Evolutionary conservation across 169 alveolate genomes (phyloP).

Genomic region (Eimeria maxima): DNA sequence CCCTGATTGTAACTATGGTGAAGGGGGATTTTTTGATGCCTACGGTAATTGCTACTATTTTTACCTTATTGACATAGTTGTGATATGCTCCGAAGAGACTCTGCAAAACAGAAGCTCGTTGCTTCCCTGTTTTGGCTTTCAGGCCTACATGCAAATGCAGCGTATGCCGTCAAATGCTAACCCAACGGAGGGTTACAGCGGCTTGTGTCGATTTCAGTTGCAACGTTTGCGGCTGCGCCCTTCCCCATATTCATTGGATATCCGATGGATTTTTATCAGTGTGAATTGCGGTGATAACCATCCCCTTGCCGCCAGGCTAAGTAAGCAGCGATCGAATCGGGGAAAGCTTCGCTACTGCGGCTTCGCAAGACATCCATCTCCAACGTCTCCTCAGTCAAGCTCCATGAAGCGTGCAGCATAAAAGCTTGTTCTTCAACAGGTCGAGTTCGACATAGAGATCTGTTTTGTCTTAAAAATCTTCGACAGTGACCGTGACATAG

Average conservation of each 20-base stretch:
- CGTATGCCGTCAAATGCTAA: neutral
- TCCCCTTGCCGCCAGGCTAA: neutral
- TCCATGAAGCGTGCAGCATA: neutral
- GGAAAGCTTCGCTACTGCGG: neutral
- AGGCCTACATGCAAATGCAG: neutral
- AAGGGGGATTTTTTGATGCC: neutral
- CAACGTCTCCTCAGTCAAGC: neutral
- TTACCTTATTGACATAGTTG: neutral
- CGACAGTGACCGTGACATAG: neutral
- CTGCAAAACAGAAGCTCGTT: neutral
- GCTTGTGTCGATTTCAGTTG: neutral
- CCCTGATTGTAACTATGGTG: neutral
- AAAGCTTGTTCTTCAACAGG: neutral
- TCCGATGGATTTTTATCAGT: neutral
- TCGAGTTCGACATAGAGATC: neutral
- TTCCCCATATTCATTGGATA: neutral
- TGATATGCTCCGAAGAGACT: neutral
- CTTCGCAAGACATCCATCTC: neutral
- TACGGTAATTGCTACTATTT: neutral
- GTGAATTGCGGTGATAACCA: neutral
- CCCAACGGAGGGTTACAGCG: neutral
- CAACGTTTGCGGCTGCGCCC: conserved; percentile 1
- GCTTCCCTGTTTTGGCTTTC: neutral
- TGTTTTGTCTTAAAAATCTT: neutral
- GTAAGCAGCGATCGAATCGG: neutral